Conservation (phyloP, 108 stramenopile genomes). For the Bacterosira constricta region DNA sequence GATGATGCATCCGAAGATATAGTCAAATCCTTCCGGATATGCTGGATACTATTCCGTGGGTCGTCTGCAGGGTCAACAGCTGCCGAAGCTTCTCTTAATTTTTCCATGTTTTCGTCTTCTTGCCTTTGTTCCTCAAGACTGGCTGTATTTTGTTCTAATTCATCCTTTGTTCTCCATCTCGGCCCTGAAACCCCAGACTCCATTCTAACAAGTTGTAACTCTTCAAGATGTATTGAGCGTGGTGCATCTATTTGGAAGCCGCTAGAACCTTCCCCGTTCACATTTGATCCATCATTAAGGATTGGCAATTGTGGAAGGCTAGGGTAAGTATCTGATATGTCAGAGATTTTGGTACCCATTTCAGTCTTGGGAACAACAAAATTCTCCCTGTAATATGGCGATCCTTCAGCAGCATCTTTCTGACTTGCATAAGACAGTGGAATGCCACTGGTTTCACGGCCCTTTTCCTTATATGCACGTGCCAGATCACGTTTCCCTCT, state of each 20-base stretch:
- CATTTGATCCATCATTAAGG: constrained; percentile 19
- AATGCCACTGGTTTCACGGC: background rate
- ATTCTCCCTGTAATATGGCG: too few species aligned
- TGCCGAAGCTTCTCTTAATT: constrained; percentile 39
- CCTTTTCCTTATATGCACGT: background rate
- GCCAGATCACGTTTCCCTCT: constrained; percentile 25
- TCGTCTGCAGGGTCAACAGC: constrained; percentile 60
- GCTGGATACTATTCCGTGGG: constrained; percentile 75
- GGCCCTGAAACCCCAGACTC: constrained; percentile 50
- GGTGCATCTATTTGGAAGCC: constrained; percentile 18
- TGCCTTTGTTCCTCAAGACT: constrained; percentile 19
- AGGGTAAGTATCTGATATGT: background rate
- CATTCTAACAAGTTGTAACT: constrained; percentile 50
- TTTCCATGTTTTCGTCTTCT: constrained; percentile 41
- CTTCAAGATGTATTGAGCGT: constrained; percentile 45
- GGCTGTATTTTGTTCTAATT: background rate
- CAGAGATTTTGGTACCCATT: too few species aligned
- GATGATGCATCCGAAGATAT: constrained; percentile 67
- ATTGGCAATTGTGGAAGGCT: constrained; percentile 22
- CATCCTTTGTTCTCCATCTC: constrained; percentile 27
- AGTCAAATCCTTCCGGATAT: constrained; percentile 75
- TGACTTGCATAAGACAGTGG: constrained; percentile 15
- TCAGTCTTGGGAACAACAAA: background rate
- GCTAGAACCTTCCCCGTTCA: background rate
- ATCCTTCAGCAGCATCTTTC: background rate